Base-by-base conservation (phyloP, 2,329 filamentous ascomycete genomes). In the Diaporthe capsici region DNA sequence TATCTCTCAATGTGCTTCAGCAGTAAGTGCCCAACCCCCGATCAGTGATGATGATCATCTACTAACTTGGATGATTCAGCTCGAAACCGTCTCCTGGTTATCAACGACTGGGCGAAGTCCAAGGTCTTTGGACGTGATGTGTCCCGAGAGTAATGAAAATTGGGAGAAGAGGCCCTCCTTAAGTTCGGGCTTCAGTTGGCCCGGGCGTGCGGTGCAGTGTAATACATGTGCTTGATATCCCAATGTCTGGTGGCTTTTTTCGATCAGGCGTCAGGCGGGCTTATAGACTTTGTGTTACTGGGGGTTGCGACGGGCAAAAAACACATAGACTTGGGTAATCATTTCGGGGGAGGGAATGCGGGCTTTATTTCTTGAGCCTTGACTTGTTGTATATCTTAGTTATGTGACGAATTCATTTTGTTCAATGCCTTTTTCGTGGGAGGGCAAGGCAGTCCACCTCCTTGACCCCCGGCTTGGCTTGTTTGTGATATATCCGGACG, bases 1-100 rank as follows among this genome's bases (percentile, higher is more conserved):
- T 99, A 99, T 86, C 89, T 99, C 85, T 98, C 95, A 90, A 99
- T 99, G 97, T 98, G 96, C 92, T 99, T 99, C 86, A 98, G 96
- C 92, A 96, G 95, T 97, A 91, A 92, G 95, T 94, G 80, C 76
- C 47, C 28, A 67, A 70, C 49, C 28, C 42, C 3, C 4, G 37
- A 57, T 34, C 51, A 71, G 80, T 78, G 79, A 73, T 76, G 55
- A 75, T 76, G 42, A 61, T 17, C 55, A 47, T 53, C 70, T 37
- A 57, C 57, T 82, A 75, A 84, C 79, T 10, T 17, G 31, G 44
- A 58, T 72, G 58, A 51, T 71, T 63, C 78, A 97, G 95, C 95
- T 77, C 95, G 97, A 81, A 99, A 99, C 89, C 93, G 97, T 84
- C 91, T 98, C 80, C 91, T 99, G 71, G 97, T 99, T 81, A 88